A percentile compares a stretch with the other conserved stretches of the same genome.
These are phyloP conservation scores for Hypoxylon sp. DNA, from an alignment of 2,329 filamentous ascomycete genomes.

Conservation along the genomic window DNA sequence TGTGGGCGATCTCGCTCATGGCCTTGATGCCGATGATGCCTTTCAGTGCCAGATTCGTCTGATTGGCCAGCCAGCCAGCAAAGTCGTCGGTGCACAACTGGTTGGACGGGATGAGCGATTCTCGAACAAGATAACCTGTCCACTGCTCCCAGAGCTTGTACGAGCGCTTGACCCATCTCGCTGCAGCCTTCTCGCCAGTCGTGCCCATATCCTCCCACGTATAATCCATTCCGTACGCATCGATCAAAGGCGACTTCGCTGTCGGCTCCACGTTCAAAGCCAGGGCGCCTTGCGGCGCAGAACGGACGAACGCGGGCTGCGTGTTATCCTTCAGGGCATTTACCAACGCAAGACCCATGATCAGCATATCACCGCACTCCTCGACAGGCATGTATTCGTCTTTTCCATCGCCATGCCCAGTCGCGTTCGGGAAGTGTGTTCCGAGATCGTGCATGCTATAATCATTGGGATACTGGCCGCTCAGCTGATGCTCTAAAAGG, in stretches of 20 bases:
- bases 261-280: constrained; percentile 24
- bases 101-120: constrained; percentile 72
- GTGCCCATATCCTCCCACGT: constrained; percentile 60
- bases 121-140: constrained; percentile 76
- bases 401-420: constrained; percentile 71
- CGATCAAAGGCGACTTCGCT: constrained; percentile 31
- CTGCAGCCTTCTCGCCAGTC: constrained; percentile 55
- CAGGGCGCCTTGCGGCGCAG: constrained; percentile 31
- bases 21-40: constrained; percentile 81
- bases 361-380: constrained; percentile 78
- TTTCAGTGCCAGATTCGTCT: constrained; percentile 79
- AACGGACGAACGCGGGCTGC: constrained; percentile 65
- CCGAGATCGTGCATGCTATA: constrained; percentile 83
- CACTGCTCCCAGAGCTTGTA: constrained; percentile 79
- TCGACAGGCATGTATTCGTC: constrained; percentile 81
- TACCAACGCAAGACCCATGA: constrained; percentile 79
- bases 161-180: constrained; percentile 56
- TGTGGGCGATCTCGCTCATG: constrained; percentile 72
- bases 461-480: constrained; percentile 83
- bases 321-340: constrained; percentile 74
- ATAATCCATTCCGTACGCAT: constrained; percentile 62
- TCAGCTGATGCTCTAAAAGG: constrained; percentile 80
- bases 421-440: constrained; percentile 77
- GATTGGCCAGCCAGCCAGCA: constrained; percentile 75
- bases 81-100: constrained; percentile 83